Evolutionary conservation across 192 early-diverging fungal species (phyloP).

Genomic region (Gaertneriomyces semiglobifer): DNA sequence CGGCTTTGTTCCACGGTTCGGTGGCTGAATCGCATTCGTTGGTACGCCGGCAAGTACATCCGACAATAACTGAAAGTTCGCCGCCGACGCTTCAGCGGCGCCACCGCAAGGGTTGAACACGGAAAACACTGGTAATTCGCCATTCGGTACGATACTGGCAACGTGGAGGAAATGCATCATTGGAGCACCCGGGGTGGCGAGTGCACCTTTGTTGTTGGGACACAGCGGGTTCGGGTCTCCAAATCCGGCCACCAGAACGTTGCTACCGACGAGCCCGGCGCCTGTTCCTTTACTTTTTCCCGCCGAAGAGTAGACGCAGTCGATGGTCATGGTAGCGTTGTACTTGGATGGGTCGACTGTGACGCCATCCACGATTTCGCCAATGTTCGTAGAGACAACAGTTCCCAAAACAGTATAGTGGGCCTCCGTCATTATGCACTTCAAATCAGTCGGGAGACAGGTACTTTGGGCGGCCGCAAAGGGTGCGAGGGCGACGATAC

Average conservation of each 20-base stretch:
- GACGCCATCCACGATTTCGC: slow-evolving; percentile 1
- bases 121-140: slow-evolving; percentile 8
- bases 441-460: slow-evolving; percentile 15
- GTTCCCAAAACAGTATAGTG: slow-evolving; percentile 28
- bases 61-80: slow-evolving; percentile 1
- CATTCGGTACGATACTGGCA: background rate
- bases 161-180: slow-evolving; percentile 18
- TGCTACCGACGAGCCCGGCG: background rate
- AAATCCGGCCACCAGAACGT: slow-evolving; percentile 11
- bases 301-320: slow-evolving; percentile 26
- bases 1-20: background rate
- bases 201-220: background rate
- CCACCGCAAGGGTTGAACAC: slow-evolving; percentile 18
- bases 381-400: slow-evolving; percentile 16
- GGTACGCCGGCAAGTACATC: background rate
- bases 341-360: slow-evolving; percentile 1
- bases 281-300: background rate
- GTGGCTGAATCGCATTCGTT: background rate
- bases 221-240: slow-evolving; percentile 2
- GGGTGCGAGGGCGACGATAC: too few relatives aligned
- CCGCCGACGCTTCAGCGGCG: background rate
- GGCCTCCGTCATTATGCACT: slow-evolving; percentile 16
- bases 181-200: background rate
- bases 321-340: slow-evolving; percentile 25
- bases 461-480: background rate